A percentile compares a stretch with the other conserved stretches of the same genome.
Evolutionary conservation across 2,329 filamentous ascomycete genomes (phyloP).

Genomic region (Fusarium chaquense): DNA sequence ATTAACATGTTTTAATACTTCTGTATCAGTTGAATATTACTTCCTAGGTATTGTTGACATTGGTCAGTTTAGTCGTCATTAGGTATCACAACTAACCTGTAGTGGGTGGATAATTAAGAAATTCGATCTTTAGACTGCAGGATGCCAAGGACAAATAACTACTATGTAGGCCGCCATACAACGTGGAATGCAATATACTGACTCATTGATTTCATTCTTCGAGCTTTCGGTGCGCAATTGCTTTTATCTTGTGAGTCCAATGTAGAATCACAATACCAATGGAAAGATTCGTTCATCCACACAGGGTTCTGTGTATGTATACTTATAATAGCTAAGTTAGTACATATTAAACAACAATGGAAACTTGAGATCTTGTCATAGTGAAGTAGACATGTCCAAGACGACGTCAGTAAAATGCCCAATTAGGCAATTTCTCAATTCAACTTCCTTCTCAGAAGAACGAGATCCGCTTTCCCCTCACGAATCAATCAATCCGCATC

Average conservation of each 20-base stretch:
- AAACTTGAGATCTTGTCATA: not conserved
- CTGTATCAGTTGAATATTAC: too few species aligned
- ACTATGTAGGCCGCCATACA: too few species aligned
- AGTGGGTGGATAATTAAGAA: not conserved
- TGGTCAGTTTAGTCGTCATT: not conserved
- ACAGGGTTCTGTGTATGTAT: not conserved
- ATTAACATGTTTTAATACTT: not conserved
- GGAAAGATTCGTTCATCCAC: not conserved
- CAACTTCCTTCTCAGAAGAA: slow-evolving; percentile 25
- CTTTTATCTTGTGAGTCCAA: too few species aligned
- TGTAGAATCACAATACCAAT: not conserved
- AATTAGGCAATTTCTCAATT: slow-evolving; percentile 32
- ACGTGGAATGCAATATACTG: not conserved
- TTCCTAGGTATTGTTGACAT: not conserved
- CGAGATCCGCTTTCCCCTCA: slow-evolving; percentile 42
- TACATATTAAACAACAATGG: not conserved
- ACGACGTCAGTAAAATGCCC: slow-evolving; percentile 19
- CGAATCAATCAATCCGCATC: slow-evolving; percentile 27
- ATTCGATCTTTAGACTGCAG: not conserved
- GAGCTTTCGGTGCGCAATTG: not conserved
- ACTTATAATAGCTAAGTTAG: not conserved
- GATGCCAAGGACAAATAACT: not conserved
- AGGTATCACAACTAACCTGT: not conserved
- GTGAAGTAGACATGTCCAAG: not conserved
- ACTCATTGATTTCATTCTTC: not conserved